phyloP scores from a whole-genome alignment of 352 stramenopile species.

The Globisporangium nagaii region DNA sequence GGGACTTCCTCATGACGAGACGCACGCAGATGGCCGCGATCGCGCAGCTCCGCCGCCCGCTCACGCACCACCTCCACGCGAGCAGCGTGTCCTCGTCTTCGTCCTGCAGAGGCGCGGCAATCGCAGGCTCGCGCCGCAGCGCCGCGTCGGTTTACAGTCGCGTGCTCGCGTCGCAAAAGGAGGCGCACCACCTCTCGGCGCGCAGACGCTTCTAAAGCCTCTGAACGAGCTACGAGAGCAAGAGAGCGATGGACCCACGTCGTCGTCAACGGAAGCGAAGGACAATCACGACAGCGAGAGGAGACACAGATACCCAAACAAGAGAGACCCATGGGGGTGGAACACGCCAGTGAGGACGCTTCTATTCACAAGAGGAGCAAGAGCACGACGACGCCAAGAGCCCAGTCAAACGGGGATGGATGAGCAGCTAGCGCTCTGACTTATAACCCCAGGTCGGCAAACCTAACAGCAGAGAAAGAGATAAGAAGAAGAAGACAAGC shows the following conservation, averaged over 20 bases:
- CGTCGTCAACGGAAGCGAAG: conserved; percentile 8
- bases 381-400: too few relatives aligned
- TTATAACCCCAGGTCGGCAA: conserved; percentile 47
- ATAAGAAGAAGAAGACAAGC: background rate
- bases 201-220: conserved; percentile 21
- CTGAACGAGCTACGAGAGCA: background rate
- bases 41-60: conserved; percentile 9
- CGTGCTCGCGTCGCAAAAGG: conserved; percentile 21
- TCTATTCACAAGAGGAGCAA: conserved; percentile 5
- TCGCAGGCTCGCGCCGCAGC: conserved; percentile 7
- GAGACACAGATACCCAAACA: too few relatives aligned
- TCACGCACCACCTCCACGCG: conserved; percentile 3
- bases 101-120: conserved; percentile 2
- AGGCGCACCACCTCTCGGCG: conserved; percentile 17
- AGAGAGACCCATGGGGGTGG: background rate
- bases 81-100: background rate
- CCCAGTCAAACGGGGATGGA: conserved; percentile 1
- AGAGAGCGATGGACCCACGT: background rate
- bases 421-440: background rate
- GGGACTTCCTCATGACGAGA: conserved; percentile 46
- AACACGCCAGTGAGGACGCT: background rate
- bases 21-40: conserved; percentile 14
- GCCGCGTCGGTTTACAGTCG: conserved; percentile 15
- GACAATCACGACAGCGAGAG: background rate
- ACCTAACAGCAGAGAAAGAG: conserved; percentile 21